Evolutionary conservation across 305 asterid genomes (phyloP).

Genomic region (Fraxinus ornus): DNA sequence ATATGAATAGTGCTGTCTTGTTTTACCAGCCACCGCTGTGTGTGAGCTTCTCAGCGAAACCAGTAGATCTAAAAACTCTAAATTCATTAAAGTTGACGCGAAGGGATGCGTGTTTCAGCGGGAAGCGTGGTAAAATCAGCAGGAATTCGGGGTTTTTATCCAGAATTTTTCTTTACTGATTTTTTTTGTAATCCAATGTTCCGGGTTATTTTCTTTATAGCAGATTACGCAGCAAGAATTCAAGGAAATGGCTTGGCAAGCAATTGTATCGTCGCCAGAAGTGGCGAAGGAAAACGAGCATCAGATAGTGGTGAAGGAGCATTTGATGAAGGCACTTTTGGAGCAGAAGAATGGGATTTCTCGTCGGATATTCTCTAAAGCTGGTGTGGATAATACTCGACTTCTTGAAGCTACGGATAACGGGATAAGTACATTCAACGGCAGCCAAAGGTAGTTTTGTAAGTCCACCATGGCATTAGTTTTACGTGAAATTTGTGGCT

Average conservation of each 20-base stretch:
- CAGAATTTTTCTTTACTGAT: not conserved
- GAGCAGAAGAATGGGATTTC: slow-evolving; percentile 98
- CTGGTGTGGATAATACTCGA: slow-evolving; percentile 78
- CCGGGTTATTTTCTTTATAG: slow-evolving; percentile 1
- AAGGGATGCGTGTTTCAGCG: too few species aligned
- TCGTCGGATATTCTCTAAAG: slow-evolving; percentile 85
- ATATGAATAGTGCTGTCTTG: too few species aligned
- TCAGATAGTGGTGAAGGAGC: slow-evolving; percentile 98
- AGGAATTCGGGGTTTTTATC: too few species aligned
- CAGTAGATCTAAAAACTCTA: too few species aligned
- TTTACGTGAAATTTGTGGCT: slow-evolving; percentile 4
- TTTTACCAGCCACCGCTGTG: too few species aligned
- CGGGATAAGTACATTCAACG: slow-evolving; percentile 57
- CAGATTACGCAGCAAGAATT: slow-evolving; percentile 87
- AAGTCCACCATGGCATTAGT: not conserved
- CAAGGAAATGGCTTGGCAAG: slow-evolving; percentile 99
- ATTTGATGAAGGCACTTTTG: slow-evolving; percentile 91
- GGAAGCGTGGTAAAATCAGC: too few species aligned
- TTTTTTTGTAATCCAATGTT: slow-evolving; percentile 4
- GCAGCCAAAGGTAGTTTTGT: slow-evolving; percentile 74
- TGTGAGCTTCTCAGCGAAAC: too few species aligned
- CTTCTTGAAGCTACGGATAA: slow-evolving; percentile 75
- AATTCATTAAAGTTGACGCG: too few species aligned
- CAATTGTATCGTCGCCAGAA: slow-evolving; percentile 83
- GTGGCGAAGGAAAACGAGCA: slow-evolving; percentile 90